Evolutionary conservation across 495 filamentous ascomycete species (phyloP), one percentile per base, ranked within the genome.

Genomic region (Talaromyces trachyspermus): DNA sequence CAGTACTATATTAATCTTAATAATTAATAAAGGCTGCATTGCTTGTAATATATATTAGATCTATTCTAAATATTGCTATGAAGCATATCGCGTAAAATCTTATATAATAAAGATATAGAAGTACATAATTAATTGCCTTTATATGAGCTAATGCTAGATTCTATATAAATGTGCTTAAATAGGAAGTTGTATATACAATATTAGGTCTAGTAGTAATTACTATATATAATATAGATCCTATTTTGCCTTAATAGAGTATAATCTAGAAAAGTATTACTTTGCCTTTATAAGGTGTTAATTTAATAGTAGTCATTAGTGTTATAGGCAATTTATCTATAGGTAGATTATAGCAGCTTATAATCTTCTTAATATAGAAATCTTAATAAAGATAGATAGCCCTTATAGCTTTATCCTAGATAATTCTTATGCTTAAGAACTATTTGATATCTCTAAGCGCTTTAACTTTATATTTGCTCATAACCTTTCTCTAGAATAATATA

Each of bases 181-280:
- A 43, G 1, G 23, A 17, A 0, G 49, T 42, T 15, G 12, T 46
- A 17, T 42, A 44, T 1, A 55, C 50, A 9, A 54, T 46, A 46
- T 65, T 55, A 15, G 54, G 33, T n/a, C 49, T 10, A 2, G 60
- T 61, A n/a, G 49, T 59, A 0, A 46, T 52, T 2, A 58, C 41
- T 8, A 52, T 40, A 50, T 59, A 65, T 18, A 46, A 27, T 8
- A 47, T n/a, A 2, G 55, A 65, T 27, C 60, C 52, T 10, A 65
- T 46, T 23, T 55, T 54, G 22, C 56, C 35, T 29, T 59, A 49
- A 39, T 57, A 63, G 3, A 18, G 10, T 10, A 54, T 29, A 7
- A 55, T 57, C 3, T 5, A 14, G 12, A n/a, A 11, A 5, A 12
- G 9, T 20, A 3, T 9, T 24, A 14, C 20, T 25, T 24, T 3